A percentile compares a stretch with the other conserved stretches of the same genome.
Evolutionary conservation across 2,329 filamentous ascomycete species (phyloP).

Genomic region (Metarhizium guizhouense): DNA sequence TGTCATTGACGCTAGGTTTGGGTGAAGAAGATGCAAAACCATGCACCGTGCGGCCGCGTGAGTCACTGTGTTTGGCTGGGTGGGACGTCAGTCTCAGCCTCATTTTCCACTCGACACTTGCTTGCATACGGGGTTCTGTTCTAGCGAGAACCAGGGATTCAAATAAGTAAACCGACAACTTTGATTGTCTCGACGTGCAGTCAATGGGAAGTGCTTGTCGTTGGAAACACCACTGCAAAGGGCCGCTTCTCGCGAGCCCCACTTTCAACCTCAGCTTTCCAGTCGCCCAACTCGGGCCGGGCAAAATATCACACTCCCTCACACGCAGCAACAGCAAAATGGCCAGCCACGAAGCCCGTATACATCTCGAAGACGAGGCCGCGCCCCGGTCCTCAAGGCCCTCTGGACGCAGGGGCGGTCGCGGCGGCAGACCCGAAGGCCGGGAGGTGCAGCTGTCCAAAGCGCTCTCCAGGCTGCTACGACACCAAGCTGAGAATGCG

Average conservation of each 20-base stretch:
- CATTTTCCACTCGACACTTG: too few species aligned
- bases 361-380: slow-evolving; percentile 15
- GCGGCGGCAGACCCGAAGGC: slow-evolving; percentile 21
- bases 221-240: background rate
- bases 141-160: too few species aligned
- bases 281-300: too few species aligned
- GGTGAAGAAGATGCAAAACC: too few species aligned
- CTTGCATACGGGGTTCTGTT: too few species aligned
- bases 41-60: too few species aligned
- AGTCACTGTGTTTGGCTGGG: too few species aligned
- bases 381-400: slow-evolving; percentile 9
- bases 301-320: too few species aligned
- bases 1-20: too few species aligned
- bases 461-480: slow-evolving; percentile 43
- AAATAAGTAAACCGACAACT: too few species aligned
- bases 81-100: too few species aligned
- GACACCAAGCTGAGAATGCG: slow-evolving; percentile 48
- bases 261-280: background rate
- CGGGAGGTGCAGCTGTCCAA: slow-evolving; percentile 43
- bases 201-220: background rate
- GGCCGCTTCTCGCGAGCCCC: background rate
- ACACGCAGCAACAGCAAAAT: background rate
- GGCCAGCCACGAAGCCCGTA: slow-evolving; percentile 6
- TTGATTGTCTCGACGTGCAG: too few species aligned
- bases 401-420: slow-evolving; percentile 13